Percentiles rank a stretch among this genome's conserved stretches.
phyloP scores from a whole-genome alignment of 2,329 filamentous ascomycete species.

The Fusarium sarcochroum region DNA sequence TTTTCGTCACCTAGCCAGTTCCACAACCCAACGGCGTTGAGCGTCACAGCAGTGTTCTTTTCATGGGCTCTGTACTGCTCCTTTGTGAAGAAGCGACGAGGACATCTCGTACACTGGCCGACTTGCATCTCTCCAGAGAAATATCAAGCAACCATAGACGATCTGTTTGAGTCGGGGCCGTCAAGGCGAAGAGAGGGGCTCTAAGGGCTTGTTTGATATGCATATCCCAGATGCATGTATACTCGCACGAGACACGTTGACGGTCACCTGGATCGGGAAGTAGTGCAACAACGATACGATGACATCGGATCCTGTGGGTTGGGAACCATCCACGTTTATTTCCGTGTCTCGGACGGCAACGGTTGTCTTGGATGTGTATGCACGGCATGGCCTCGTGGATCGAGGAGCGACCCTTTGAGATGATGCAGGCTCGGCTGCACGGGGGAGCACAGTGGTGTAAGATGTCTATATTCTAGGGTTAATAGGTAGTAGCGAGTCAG shows the following conservation, averaged over 20 bases:
- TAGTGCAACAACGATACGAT: slow-evolving; percentile 44
- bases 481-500: neutral
- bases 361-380: slow-evolving; percentile 42
- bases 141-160: slow-evolving; percentile 43
- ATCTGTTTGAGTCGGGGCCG: slow-evolving; percentile 36
- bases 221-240: slow-evolving; percentile 12
- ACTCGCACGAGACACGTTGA: slow-evolving; percentile 43
- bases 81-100: slow-evolving; percentile 51
- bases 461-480: neutral
- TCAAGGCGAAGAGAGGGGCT: slow-evolving; percentile 41
- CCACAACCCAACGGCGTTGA: slow-evolving; percentile 72
- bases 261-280: slow-evolving; percentile 46
- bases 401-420: slow-evolving; percentile 36
- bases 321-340: slow-evolving; percentile 45
- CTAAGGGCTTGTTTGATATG: slow-evolving; percentile 34
- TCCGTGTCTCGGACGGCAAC: slow-evolving; percentile 45
- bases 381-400: slow-evolving; percentile 41
- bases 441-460: slow-evolving; percentile 26
- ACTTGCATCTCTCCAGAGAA: slow-evolving; percentile 47
- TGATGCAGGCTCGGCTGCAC: slow-evolving; percentile 37
- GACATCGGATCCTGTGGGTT: slow-evolving; percentile 40
- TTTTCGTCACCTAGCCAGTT: slow-evolving; percentile 76
- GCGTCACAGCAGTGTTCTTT: slow-evolving; percentile 63
- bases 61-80: slow-evolving; percentile 50
- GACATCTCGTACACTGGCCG: slow-evolving; percentile 53